A percentile compares a stretch with the other conserved stretches of the same genome.
phyloP scores from a whole-genome alignment of 345 rosid genomes.

The Sonneratia caseolaris region DNA sequence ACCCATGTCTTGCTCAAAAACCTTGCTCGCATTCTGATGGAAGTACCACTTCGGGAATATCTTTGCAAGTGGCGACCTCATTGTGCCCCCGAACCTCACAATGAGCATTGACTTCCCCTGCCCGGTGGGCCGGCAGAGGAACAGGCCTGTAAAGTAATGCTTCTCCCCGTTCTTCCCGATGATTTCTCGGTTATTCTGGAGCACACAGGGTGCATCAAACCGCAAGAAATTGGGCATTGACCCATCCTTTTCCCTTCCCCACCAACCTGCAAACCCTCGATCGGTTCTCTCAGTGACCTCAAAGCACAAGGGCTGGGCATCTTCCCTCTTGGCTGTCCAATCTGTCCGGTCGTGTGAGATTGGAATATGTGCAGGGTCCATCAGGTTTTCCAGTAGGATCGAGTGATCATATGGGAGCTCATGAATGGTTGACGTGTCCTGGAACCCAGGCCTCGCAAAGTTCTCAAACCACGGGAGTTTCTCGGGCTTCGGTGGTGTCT shows the following conservation, averaged over 20 bases:
- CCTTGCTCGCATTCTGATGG: constrained; percentile 79
- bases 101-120: constrained; percentile 97
- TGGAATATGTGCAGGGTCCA: constrained; percentile 97
- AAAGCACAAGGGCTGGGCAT: constrained; percentile 68
- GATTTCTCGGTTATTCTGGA: constrained; percentile 59
- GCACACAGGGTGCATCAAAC: constrained; percentile 77
- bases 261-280: constrained; percentile 83
- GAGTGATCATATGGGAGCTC: constrained; percentile 96
- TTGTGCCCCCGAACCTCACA: constrained; percentile 73
- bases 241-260: constrained; percentile 67
- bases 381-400: constrained; percentile 86
- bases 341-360: constrained; percentile 92
- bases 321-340: constrained; percentile 75
- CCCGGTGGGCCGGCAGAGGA: constrained; percentile 91
- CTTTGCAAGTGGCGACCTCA: constrained; percentile 36
- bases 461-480: constrained; percentile 92
- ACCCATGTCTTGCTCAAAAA: constrained; percentile 95
- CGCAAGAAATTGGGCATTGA: constrained; percentile 41
- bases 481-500: constrained; percentile 46
- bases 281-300: constrained; percentile 61
- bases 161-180: constrained; percentile 53
- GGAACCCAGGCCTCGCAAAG: constrained; percentile 66
- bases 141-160: constrained; percentile 62
- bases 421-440: constrained; percentile 59
- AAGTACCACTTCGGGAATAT: constrained; percentile 71